Evolutionary conservation across 2,329 filamentous ascomycete species (phyloP).

Genomic region (Pezicula neosporulosa): DNA sequence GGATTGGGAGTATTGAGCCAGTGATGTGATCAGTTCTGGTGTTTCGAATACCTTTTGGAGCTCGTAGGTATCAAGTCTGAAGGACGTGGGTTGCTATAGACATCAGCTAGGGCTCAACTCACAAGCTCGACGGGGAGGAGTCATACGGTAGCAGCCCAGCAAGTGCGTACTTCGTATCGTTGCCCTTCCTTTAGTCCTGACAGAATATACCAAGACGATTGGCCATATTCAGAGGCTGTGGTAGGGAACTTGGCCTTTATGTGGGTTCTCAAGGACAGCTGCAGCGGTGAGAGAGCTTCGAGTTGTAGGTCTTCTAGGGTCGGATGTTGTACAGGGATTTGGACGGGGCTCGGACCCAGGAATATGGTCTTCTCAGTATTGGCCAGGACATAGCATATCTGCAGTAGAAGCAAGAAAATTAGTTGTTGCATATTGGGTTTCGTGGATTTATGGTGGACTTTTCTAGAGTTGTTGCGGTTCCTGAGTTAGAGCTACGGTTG

Average conservation of each 20-base stretch:
- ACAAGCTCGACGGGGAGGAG: not conserved
- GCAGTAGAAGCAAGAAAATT: slow-evolving; percentile 14
- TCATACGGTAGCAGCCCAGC: slow-evolving; percentile 89
- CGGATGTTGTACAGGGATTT: slow-evolving; percentile 52
- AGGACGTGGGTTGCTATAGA: slow-evolving; percentile 77
- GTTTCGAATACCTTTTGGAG: slow-evolving; percentile 58
- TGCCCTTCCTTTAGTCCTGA: slow-evolving; percentile 65
- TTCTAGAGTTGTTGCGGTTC: not conserved
- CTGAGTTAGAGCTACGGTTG: not conserved
- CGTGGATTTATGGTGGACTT: not conserved
- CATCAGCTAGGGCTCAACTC: slow-evolving; percentile 10
- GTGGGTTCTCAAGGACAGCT: slow-evolving; percentile 55
- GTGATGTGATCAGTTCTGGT: slow-evolving; percentile 59
- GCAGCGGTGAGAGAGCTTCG: slow-evolving; percentile 57
- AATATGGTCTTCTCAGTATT: slow-evolving; percentile 95
- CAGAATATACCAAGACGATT: slow-evolving; percentile 76
- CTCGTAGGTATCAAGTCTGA: slow-evolving; percentile 64
- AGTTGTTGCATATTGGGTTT: slow-evolving; percentile 8
- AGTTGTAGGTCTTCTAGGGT: slow-evolving; percentile 60
- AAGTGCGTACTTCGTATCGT: slow-evolving; percentile 87
- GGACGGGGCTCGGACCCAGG: slow-evolving; percentile 59
- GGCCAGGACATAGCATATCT: slow-evolving; percentile 39
- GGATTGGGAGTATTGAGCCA: slow-evolving; percentile 57
- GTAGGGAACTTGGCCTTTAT: slow-evolving; percentile 68
- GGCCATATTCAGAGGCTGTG: slow-evolving; percentile 47